phyloP scores from a whole-genome alignment of 306 rosid genomes.

The Pyrus bretschneideri region DNA sequence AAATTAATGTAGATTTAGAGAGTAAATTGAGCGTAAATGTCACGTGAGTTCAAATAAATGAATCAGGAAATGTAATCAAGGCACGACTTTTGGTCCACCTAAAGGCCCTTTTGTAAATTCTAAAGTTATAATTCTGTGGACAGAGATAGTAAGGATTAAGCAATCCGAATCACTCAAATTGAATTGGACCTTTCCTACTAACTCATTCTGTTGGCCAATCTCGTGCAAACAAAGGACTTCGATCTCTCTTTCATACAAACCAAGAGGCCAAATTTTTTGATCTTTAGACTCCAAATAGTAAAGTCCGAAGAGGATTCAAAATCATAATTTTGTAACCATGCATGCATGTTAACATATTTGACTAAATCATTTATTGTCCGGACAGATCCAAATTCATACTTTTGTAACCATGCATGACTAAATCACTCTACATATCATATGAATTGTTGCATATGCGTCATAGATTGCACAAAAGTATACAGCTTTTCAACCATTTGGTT shows the following conservation, averaged over 20 bases:
- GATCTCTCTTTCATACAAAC: no score
- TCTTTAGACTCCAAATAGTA: rapidly evolving
- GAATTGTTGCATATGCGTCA: background rate
- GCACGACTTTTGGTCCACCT: background rate
- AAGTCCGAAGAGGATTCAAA: no score
- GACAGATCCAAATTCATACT: no score
- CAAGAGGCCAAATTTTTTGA: no score
- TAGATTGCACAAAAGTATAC: background rate
- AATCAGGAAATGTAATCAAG: background rate
- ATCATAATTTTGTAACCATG: no score
- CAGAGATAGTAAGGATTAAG: background rate
- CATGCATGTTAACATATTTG: no score
- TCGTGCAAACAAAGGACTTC: no score
- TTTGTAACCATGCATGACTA: background rate
- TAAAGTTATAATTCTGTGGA: background rate
- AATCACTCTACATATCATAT: background rate
- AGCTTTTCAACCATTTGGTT: background rate
- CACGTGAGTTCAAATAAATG: background rate
- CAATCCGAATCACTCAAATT: no score
- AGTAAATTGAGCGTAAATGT: no score
- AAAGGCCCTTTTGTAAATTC: background rate
- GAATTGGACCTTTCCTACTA: rapidly evolving
- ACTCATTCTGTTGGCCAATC: rapidly evolving
- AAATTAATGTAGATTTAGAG: no score
- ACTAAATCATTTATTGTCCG: no score